Base-by-base conservation (phyloP, 2,329 filamentous ascomycete genomes). In the Sporothrix luriei region DNA sequence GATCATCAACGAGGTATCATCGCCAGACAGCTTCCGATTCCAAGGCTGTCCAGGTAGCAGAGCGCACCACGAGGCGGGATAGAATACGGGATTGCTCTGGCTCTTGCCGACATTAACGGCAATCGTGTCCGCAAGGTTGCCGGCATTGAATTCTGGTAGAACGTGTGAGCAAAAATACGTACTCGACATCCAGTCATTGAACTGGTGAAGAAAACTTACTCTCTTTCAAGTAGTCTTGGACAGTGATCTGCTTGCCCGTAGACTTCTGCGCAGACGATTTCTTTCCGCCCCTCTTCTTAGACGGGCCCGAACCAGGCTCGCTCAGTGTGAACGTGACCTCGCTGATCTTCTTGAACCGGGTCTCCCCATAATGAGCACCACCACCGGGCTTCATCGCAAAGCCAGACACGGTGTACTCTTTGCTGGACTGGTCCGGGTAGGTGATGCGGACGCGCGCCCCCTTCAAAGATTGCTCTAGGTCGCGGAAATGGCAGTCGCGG, bases 1-100 rank as follows among this genome's bases (percentile, higher is more conserved):
- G 59, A 94, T 87, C 91, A 95, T 94, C 0, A 80, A 75, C 0
- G 84, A 82, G 0, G 90, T 91, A 75, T 94, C 90, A 0, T 82
- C 78, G 0, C 84, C 80, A 0, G 77, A 83, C 19, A 94, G 81
- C 74, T 88, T 88, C 4, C 84, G 80, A 51, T 85, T 86, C 26
- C 88, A 83, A 0, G 85, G 78, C 75, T 95, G 91, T 0, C 90
- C 91, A 0, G 85, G 82, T 10, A 87, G 76, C 2, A 95, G 84
- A 4, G 80, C 78, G 72, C 91, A 88, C 6, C 88, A 80, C 76
- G 94, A 90, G 0, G 87, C 85, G 0, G 91, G 90, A 49, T 91
- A 78, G 73, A 90, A 92, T 0, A 82, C 82, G 0, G 90, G 89
- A 13, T 84, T 85, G 0, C 81, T 78, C 0, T 75, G 74, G n/a